phyloP scores from a whole-genome alignment of 2,329 filamentous ascomycete genomes.

The Aspergillus hiratsukae region DNA sequence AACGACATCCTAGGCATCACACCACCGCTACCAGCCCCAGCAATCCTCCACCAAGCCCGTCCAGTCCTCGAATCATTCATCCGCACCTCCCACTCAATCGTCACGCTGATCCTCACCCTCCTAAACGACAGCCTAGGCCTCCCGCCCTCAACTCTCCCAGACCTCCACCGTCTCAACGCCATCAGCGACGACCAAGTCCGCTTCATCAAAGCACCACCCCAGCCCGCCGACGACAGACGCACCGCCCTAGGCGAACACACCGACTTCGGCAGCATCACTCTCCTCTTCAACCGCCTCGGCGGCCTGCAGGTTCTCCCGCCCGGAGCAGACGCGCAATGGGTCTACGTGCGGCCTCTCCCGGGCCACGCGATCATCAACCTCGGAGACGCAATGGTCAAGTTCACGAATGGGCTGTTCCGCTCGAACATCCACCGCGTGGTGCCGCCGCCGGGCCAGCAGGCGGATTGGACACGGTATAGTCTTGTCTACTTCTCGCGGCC shows the following conservation, averaged over 20 bases:
- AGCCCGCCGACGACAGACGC: conserved; percentile 38
- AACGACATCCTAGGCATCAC: conserved; percentile 46
- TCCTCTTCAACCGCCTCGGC: conserved; percentile 54
- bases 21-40: conserved; percentile 39
- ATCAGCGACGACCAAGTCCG: conserved; percentile 52
- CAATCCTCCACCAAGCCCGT: conserved; percentile 36
- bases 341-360: conserved; percentile 49
- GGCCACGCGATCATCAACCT: conserved; percentile 45
- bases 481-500: conserved; percentile 54
- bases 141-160: conserved; percentile 36
- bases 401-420: conserved; percentile 39
- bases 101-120: conserved; percentile 41
- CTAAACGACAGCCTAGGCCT: conserved; percentile 45
- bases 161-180: conserved; percentile 43
- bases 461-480: conserved; percentile 44
- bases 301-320: conserved; percentile 52
- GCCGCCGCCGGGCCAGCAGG: conserved; percentile 46
- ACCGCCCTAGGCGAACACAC: conserved; percentile 51
- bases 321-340: conserved; percentile 41
- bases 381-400: conserved; percentile 43
- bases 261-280: conserved; percentile 53
- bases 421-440: conserved; percentile 49
- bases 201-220: conserved; percentile 48
- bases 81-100: conserved; percentile 41
- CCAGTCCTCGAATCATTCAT: conserved; percentile 43